A percentile compares a stretch with the other conserved stretches of the same genome.
Evolutionary conservation across 2,329 filamentous ascomycete genomes (phyloP).

Genomic region (Xylaria sp.): DNA sequence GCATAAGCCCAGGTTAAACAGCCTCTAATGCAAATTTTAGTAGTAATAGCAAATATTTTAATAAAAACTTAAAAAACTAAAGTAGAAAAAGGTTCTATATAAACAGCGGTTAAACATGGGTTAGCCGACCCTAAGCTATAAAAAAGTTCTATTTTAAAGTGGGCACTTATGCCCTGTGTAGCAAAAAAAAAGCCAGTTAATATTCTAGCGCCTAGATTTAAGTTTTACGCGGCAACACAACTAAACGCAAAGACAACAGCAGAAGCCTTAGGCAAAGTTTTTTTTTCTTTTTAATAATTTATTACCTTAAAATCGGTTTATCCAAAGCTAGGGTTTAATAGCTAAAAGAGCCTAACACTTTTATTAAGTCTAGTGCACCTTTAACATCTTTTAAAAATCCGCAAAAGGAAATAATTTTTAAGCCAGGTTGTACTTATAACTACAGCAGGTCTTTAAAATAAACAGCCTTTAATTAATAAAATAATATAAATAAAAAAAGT

Average conservation of each 20-base stretch:
- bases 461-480: conserved; percentile 21
- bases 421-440: too few relatives aligned
- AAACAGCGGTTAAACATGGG: conserved; percentile 6
- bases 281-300: conserved; percentile 25
- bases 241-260: conserved; percentile 10
- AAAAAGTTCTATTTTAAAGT: conserved; percentile 22
- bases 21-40: too few relatives aligned
- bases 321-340: conserved; percentile 19
- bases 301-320: conserved; percentile 22
- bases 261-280: conserved; percentile 6
- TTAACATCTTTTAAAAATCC: conserved; percentile 23
- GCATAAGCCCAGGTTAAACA: too few relatives aligned
- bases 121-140: conserved; percentile 24
- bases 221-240: conserved; percentile 15
- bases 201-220: conserved; percentile 22
- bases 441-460: conserved; percentile 9
- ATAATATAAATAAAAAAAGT: conserved; percentile 26
- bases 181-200: conserved; percentile 21
- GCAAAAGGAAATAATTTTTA: conserved; percentile 23
- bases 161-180: conserved; percentile 7
- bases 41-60: neutral
- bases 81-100: neutral
- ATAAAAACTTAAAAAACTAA: neutral
- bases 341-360: conserved; percentile 19
- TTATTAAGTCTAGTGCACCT: conserved; percentile 3